phyloP scores from a whole-genome alignment of 306 rosid genomes.

The Cicer bijugum region DNA sequence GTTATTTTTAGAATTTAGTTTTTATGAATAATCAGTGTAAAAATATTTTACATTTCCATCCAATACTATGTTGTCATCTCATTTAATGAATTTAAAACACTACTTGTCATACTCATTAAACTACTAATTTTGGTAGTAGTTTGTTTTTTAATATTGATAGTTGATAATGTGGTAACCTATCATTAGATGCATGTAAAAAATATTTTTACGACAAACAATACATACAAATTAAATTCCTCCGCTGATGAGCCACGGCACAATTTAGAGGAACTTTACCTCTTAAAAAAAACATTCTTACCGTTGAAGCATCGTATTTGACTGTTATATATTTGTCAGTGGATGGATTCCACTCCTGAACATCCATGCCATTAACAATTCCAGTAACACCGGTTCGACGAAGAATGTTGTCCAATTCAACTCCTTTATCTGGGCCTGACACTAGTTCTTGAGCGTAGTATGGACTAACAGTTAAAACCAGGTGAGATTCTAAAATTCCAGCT shows the following conservation, averaged over 20 bases:
- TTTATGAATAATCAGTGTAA: too few species aligned
- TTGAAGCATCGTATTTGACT: conserved; percentile 60
- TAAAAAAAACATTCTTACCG: conserved; percentile 49
- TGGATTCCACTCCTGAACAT: conserved; percentile 91
- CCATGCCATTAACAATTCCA: conserved; percentile 90
- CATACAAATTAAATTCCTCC: background rate
- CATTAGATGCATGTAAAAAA: too few species aligned
- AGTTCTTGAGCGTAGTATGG: conserved; percentile 79
- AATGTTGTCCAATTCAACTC: conserved; percentile 70
- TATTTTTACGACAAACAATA: too few species aligned
- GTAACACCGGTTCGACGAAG: conserved; percentile 50
- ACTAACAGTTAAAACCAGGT: conserved; percentile 69
- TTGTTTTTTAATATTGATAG: too few species aligned
- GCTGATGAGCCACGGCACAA: conserved; percentile 23
- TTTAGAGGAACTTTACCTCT: conserved; percentile 12
- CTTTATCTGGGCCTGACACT: conserved; percentile 62
- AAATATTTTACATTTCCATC: too few species aligned
- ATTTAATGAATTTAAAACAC: too few species aligned
- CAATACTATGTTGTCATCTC: too few species aligned
- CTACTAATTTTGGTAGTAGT: too few species aligned
- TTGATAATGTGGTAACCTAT: too few species aligned
- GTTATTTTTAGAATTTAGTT: background rate
- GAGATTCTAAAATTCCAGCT: conserved; percentile 71
- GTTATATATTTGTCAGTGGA: conserved; percentile 62
- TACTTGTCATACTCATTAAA: too few species aligned